Percentiles rank a stretch among this genome's conserved stretches.
These are phyloP conservation scores for Aphanomyces cochlioides DNA, from an alignment of 352 stramenopile species.

Conservation along the genomic window DNA sequence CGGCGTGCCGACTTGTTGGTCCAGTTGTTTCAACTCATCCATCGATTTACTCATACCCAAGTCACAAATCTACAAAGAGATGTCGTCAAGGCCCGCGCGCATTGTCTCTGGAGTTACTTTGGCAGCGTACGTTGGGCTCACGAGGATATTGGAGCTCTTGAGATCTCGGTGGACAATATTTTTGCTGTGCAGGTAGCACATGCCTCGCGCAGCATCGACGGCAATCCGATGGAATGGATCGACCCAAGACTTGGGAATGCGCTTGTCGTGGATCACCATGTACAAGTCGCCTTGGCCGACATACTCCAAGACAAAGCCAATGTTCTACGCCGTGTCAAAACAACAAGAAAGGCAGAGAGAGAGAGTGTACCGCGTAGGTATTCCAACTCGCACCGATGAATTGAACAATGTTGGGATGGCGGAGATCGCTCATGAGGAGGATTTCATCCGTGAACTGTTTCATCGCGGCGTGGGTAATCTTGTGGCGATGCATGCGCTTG, in stretches of 20 bases:
- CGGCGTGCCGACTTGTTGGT: constrained; percentile 30
- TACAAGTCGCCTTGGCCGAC: constrained; percentile 28
- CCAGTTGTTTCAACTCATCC: constrained; percentile 12
- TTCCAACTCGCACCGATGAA: constrained; percentile 35
- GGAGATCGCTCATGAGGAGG: constrained; percentile 33
- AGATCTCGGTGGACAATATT: constrained; percentile 25
- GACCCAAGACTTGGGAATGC: constrained; percentile 20
- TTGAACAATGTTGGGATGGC: constrained; percentile 36
- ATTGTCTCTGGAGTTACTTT: constrained; percentile 5
- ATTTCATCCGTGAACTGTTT: constrained; percentile 33
- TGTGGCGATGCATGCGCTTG: constrained; percentile 24
- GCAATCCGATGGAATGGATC: constrained; percentile 30
- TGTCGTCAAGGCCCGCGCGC: not conserved
- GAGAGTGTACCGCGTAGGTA: constrained; percentile 17
- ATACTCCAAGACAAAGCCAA: constrained; percentile 30
- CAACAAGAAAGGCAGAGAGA: not conserved
- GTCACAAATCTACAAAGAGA: constrained; percentile 19
- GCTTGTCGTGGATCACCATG: constrained; percentile 23
- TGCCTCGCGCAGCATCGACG: constrained; percentile 22
- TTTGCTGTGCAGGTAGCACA: constrained; percentile 29
- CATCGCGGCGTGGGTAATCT: constrained; percentile 6
- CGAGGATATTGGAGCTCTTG: constrained; percentile 29
- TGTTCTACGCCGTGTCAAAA: constrained; percentile 16
- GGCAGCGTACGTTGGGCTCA: constrained; percentile 18
- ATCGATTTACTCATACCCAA: constrained; percentile 26